Percentiles rank a stretch among this genome's conserved stretches.
Evolutionary conservation across 148 eudicot species (phyloP).

Genomic region (Rhododendron vialii): DNA sequence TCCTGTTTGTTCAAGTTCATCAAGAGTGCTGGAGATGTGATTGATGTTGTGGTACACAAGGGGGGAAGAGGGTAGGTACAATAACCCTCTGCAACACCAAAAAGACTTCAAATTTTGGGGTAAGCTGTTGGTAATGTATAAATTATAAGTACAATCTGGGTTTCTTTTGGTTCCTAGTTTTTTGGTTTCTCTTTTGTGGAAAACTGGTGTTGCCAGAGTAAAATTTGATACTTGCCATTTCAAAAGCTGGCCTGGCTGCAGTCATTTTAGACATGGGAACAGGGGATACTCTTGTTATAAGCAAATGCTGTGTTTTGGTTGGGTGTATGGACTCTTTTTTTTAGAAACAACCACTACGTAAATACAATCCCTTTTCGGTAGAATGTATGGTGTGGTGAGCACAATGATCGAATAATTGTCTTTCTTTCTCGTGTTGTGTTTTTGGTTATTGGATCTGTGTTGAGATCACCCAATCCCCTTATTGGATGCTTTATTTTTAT

Average conservation of each 20-base stretch:
- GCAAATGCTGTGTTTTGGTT: not conserved
- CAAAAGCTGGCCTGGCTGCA: not conserved
- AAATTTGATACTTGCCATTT: not conserved
- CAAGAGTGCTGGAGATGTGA: not conserved
- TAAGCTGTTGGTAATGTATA: no score
- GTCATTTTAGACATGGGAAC: not conserved
- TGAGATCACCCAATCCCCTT: no score
- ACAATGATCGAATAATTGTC: no score
- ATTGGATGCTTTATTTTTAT: no score
- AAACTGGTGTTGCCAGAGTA: not conserved
- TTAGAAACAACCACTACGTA: not conserved
- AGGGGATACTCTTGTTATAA: not conserved
- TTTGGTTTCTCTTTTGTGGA: not conserved
- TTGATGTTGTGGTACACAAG: not conserved
- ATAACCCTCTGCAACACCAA: not conserved
- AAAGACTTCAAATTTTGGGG: not conserved
- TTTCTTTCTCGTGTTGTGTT: no score
- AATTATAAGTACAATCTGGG: no score
- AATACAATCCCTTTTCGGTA: not conserved
- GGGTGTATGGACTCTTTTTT: not conserved
- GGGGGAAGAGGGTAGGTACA: not conserved
- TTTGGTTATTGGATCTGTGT: no score
- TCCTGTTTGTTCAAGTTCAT: slow-evolving; percentile 2
- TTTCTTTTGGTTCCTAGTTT: not conserved
- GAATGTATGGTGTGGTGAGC: no score